Percentiles rank a stretch among this genome's conserved stretches.
These are phyloP conservation scores for Leccinum incarnatum DNA, from an alignment of 768 basidiomycete genomes.

Conservation along the genomic window DNA sequence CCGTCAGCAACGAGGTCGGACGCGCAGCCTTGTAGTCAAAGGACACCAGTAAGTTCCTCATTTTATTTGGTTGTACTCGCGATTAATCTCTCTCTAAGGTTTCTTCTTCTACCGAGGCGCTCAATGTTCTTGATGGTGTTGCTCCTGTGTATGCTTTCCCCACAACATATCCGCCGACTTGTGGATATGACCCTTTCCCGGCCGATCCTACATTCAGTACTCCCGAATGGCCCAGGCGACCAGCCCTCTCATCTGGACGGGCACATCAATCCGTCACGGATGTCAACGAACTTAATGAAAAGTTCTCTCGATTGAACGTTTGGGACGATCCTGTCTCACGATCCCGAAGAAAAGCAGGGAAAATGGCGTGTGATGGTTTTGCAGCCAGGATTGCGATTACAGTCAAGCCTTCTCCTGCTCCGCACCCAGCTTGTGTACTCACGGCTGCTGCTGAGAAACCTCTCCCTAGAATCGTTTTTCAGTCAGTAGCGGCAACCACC, in stretches of 20 bases:
- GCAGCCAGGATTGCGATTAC: slow-evolving; percentile 15
- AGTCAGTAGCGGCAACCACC: slow-evolving; percentile 3
- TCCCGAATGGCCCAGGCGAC: slow-evolving; percentile 9
- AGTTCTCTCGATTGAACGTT: slow-evolving; percentile 12
- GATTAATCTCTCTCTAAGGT: background rate
- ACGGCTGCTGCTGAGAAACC: background rate
- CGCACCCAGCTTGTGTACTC: slow-evolving; percentile 17
- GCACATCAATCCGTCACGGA: background rate
- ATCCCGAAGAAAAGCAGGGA: slow-evolving; percentile 3
- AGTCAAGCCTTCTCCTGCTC: slow-evolving; percentile 12
- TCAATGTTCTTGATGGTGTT: slow-evolving; percentile 7
- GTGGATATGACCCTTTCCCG: slow-evolving; percentile 19
- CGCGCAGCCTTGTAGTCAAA: background rate
- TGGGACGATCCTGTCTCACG: slow-evolving; percentile 5
- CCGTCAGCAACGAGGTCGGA: slow-evolving; percentile 14
- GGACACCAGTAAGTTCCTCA: slow-evolving; percentile 4
- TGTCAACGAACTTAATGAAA: slow-evolving; percentile 5
- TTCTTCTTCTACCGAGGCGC: background rate
- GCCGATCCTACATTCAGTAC: background rate
- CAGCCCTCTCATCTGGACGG: background rate
- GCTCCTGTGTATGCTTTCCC: slow-evolving; percentile 27
- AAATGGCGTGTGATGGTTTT: background rate
- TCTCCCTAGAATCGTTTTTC: background rate
- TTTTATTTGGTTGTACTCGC: background rate
- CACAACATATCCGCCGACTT: slow-evolving; percentile 15